These are phyloP conservation scores for Tolypocladium capitatum DNA, from an alignment of 2,329 filamentous ascomycete genomes.

Conservation along the genomic window DNA sequence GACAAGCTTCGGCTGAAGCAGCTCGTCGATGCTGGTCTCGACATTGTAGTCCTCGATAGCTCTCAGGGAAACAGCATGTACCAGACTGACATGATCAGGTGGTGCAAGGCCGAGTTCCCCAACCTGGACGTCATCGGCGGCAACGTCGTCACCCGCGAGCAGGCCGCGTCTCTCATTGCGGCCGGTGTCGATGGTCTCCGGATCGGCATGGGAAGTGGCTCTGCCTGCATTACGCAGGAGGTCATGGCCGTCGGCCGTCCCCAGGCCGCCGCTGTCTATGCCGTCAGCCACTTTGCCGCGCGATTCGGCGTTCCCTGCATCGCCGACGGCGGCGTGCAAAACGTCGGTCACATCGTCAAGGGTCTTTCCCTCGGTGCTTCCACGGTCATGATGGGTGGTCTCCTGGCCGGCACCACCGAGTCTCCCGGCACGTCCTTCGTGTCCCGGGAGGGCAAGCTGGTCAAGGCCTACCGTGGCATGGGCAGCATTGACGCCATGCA, in stretches of 20 bases:
- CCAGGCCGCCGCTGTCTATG: constrained; percentile 86
- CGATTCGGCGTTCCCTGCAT: constrained; percentile 96
- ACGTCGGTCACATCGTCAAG: constrained; percentile 98
- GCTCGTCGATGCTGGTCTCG: constrained; percentile 86
- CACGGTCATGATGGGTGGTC: constrained; percentile 98
- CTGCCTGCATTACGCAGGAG: constrained; percentile 97
- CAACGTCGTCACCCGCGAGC: constrained; percentile 95
- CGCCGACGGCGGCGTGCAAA: constrained; percentile 94
- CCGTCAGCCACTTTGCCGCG: constrained; percentile 77
- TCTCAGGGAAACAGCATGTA: constrained; percentile 98
- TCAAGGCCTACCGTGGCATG: constrained; percentile 99
- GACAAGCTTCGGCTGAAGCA: constrained; percentile 78
- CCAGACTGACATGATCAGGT: constrained; percentile 97
- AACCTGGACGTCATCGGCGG: constrained; percentile 88
- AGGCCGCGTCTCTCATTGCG: constrained; percentile 82
- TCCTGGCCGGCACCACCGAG: constrained; percentile 92
- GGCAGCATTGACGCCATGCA: constrained; percentile 99
- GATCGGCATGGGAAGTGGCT: constrained; percentile 97
- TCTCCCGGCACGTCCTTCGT: constrained; percentile 95
- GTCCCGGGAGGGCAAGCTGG: constrained; percentile 89
- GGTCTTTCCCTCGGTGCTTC: constrained; percentile 87
- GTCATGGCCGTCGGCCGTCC: constrained; percentile 98
- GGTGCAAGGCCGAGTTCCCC: constrained; percentile 78
- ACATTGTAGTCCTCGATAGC: constrained; percentile 90
- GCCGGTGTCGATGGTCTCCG: constrained; percentile 92